Conservation (phyloP, 345 rosid species). For the Sonneratia caseolaris region DNA sequence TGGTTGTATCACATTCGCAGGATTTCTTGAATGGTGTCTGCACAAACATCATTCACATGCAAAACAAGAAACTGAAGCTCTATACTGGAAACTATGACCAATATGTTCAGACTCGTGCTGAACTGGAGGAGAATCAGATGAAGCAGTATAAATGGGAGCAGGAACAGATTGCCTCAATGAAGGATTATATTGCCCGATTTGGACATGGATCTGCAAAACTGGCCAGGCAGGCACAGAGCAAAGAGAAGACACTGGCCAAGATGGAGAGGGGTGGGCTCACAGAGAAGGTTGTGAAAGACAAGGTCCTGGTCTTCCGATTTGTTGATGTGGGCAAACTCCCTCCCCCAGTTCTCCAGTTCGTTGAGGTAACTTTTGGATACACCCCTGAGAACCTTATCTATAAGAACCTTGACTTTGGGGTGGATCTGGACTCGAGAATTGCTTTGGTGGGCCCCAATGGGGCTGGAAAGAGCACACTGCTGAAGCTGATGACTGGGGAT, state of each 20-base stretch:
- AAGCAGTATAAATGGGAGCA: constrained; percentile 99
- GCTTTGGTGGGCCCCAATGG: constrained; percentile 98
- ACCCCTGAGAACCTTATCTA: constrained; percentile 74
- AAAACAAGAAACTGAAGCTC: constrained; percentile 62
- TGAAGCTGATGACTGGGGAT: constrained; percentile 97
- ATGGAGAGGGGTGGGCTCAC: constrained; percentile 99
- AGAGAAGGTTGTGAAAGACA: constrained; percentile 66
- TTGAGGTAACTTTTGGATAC: constrained; percentile 87
- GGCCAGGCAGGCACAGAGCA: constrained; percentile 99
- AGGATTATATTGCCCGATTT: constrained; percentile 96
- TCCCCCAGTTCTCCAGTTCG: constrained; percentile 97
- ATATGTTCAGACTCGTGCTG: constrained; percentile 91
- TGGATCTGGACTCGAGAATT: constrained; percentile 86
- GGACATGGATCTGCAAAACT: constrained; percentile 99
- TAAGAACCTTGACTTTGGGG: constrained; percentile 88
- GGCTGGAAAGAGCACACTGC: constrained; percentile 93
- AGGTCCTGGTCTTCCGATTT: constrained; percentile 79
- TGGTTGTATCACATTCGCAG: constrained; percentile 92
- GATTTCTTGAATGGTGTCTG: constrained; percentile 97
- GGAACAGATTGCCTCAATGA: constrained; percentile 95
- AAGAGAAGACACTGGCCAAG: constrained; percentile 95
- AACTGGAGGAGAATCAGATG: constrained; percentile 97
- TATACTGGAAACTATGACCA: constrained; percentile 93
- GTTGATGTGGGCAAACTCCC: constrained; percentile 95
- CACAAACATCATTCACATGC: constrained; percentile 97